Conservation (phyloP, 345 rosid genomes). For the Aethionema arabicum region DNA sequence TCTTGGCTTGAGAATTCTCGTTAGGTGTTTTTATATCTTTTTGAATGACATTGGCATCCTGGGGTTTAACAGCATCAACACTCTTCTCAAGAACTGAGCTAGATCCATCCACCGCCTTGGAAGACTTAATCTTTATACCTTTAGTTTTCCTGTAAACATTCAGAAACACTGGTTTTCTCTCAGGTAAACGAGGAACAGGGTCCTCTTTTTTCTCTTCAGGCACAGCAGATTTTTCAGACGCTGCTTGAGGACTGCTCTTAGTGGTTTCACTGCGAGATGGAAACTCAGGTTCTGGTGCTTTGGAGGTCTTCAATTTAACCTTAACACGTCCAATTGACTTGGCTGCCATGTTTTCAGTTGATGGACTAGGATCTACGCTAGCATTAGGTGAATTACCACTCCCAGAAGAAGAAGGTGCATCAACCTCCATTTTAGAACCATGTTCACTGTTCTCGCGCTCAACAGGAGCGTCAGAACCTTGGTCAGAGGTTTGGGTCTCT, state of each 20-base stretch:
- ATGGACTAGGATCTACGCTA: constrained; percentile 55
- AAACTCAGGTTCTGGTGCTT: constrained; percentile 54
- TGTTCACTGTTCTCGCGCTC: constrained; percentile 48
- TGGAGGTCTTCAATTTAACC: constrained; percentile 76
- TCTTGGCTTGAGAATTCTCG: constrained; percentile 21
- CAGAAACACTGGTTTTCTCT: constrained; percentile 44
- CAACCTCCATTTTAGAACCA: constrained; percentile 62
- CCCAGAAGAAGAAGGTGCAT: constrained; percentile 66
- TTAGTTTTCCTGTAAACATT: constrained; percentile 65
- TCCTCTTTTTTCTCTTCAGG: constrained; percentile 58
- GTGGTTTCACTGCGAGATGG: constrained; percentile 49
- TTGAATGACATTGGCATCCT: constrained; percentile 34
- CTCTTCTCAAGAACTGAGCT: constrained; percentile 40
- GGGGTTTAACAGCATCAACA: constrained; percentile 27
- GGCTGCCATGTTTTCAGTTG: constrained; percentile 43
- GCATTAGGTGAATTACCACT: constrained; percentile 56
- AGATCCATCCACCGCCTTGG: constrained; percentile 46
- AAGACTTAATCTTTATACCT: constrained; percentile 73
- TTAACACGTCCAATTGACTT: constrained; percentile 65
- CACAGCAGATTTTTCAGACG: constrained; percentile 45
- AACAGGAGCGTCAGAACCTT: constrained; percentile 40
- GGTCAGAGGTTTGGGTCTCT: constrained; percentile 38
- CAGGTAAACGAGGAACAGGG: constrained; percentile 52
- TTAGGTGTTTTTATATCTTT: constrained; percentile 31
- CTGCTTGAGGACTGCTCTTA: constrained; percentile 55